A percentile compares a stretch with the other conserved stretches of the same genome.
These are phyloP conservation scores for Zygnema circumcarinatum DNA, from an alignment of 139 green algal species.

Conservation along the genomic window DNA sequence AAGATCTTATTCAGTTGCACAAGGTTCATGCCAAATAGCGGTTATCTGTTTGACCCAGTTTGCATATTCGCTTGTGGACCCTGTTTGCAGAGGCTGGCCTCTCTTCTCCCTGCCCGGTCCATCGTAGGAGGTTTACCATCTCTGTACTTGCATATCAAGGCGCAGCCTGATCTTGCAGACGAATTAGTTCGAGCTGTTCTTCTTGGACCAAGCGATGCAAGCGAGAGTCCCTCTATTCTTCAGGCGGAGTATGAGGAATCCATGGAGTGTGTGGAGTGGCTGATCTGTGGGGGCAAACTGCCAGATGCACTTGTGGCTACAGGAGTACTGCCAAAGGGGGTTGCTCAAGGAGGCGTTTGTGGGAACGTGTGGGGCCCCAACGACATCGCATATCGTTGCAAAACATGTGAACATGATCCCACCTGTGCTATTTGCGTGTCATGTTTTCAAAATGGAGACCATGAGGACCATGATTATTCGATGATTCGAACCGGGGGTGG, in stretches of 20 bases:
- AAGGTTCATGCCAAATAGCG: too few relatives aligned
- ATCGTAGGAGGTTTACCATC: not conserved
- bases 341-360: constrained; percentile 37
- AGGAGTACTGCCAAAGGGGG: not conserved
- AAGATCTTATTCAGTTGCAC: too few relatives aligned
- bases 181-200: not conserved
- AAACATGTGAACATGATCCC: constrained; percentile 52
- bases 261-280: not conserved
- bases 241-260: not conserved
- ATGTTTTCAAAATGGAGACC: constrained; percentile 60
- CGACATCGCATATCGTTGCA: constrained; percentile 61
- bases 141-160: not conserved
- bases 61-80: too few relatives aligned
- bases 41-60: too few relatives aligned
- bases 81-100: not conserved
- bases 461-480: constrained; percentile 60
- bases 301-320: not conserved
- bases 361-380: constrained; percentile 48
- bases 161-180: not conserved
- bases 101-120: not conserved
- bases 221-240: not conserved
- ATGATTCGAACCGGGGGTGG: constrained; percentile 61
- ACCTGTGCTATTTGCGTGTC: constrained; percentile 59
- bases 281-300: constrained; percentile 1
- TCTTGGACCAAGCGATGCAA: not conserved